phyloP scores from a whole-genome alignment of 2,329 filamentous ascomycete species.

The Microsporum ferrugineum region DNA sequence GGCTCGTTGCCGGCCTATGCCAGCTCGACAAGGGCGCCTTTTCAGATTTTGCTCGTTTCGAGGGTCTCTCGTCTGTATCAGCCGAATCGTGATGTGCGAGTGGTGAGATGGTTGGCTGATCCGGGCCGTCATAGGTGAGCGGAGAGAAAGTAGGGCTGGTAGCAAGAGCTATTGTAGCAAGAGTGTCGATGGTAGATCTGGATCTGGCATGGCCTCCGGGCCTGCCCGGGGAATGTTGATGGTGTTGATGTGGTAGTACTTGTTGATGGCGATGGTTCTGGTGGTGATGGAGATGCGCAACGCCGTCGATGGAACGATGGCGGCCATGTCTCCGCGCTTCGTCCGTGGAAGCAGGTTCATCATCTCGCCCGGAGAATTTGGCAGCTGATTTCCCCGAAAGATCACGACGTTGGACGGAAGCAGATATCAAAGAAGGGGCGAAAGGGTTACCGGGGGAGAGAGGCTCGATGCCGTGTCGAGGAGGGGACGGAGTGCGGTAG shows the following conservation, averaged over 20 bases:
- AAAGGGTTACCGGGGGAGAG: slow-evolving; percentile 29
- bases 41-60: slow-evolving; percentile 52
- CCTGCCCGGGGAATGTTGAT: slow-evolving; percentile 10
- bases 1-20: slow-evolving; percentile 23
- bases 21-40: slow-evolving; percentile 37
- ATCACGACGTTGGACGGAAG: neutral
- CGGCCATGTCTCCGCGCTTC: neutral
- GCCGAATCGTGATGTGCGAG: slow-evolving; percentile 1
- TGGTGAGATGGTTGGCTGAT: slow-evolving; percentile 8
- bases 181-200: slow-evolving; percentile 38
- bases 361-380: neutral
- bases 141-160: slow-evolving; percentile 36
- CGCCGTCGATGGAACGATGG: neutral
- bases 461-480: slow-evolving; percentile 36
- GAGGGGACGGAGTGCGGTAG: slow-evolving; percentile 38
- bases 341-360: neutral
- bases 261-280: neutral
- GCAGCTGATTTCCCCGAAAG: neutral
- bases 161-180: slow-evolving; percentile 41
- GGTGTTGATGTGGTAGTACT: slow-evolving; percentile 1
- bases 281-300: slow-evolving; percentile 9
- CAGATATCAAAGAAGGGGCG: neutral
- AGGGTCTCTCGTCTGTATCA: slow-evolving; percentile 35
- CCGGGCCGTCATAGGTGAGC: slow-evolving; percentile 23
- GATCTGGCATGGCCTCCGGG: slow-evolving; percentile 33